These are phyloP conservation scores for Venturiaceae sp. DNA, from an alignment of 2,329 filamentous ascomycete species.

Conservation along the genomic window DNA sequence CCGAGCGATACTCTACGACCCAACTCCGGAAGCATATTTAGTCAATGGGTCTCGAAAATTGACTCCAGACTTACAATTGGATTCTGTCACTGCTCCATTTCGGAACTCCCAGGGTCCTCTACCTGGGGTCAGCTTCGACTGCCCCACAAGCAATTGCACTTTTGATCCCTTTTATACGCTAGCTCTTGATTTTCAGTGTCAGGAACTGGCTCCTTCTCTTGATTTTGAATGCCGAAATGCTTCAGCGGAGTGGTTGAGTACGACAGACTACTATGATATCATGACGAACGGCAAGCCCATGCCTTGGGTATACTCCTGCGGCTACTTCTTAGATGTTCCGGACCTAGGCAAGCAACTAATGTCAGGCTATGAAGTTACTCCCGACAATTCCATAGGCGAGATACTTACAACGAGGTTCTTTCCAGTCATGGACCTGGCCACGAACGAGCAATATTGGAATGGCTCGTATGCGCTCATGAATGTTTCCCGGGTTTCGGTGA, in stretches of 20 bases:
- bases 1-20: background rate
- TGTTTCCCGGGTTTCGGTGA: background rate
- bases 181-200: conserved; percentile 4
- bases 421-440: background rate
- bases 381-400: background rate
- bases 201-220: background rate
- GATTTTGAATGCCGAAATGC: background rate
- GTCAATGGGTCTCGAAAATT: background rate
- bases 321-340: conserved; percentile 7
- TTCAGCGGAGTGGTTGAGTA: background rate
- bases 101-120: background rate
- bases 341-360: background rate
- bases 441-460: background rate
- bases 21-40: background rate
- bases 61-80: background rate
- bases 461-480: conserved; percentile 1
- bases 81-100: background rate
- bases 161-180: conserved; percentile 7
- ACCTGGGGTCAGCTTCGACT: background rate
- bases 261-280: background rate
- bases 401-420: background rate
- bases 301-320: conserved; percentile 1
- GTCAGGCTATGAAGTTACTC: background rate
- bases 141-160: conserved; percentile 9
- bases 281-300: background rate